These are phyloP conservation scores for Cyberlindnera xishuangbannaensis DNA, from an alignment of 805 yeast genomes.

Conservation along the genomic window DNA sequence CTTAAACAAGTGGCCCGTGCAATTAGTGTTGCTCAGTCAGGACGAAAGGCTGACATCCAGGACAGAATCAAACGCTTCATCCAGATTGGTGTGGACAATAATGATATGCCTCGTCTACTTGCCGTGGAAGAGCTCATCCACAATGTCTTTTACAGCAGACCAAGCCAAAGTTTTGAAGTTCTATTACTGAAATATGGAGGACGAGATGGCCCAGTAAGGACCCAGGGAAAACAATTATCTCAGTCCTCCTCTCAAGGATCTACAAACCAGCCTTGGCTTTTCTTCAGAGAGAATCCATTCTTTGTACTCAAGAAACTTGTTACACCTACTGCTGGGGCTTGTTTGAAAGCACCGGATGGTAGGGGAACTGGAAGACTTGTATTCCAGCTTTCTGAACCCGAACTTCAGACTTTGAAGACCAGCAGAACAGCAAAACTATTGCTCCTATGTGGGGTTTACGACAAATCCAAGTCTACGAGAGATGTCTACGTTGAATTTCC, in stretches of 20 bases:
- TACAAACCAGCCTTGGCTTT: constrained; percentile 33
- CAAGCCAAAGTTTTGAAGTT: constrained; percentile 34
- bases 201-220: background rate
- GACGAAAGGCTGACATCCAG: constrained; percentile 56
- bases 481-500: constrained; percentile 58
- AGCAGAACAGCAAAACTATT: constrained; percentile 35
- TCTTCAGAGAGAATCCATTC: constrained; percentile 52
- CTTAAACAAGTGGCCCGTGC: constrained; percentile 49
- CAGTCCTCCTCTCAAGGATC: constrained; percentile 5
- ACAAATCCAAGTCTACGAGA: constrained; percentile 17
- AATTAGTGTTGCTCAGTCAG: constrained; percentile 43
- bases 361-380: constrained; percentile 39
- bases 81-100: constrained; percentile 34
- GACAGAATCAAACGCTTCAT: constrained; percentile 47
- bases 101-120: constrained; percentile 37
- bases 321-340: constrained; percentile 42
- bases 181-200: no score
- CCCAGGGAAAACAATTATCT: constrained; percentile 3
- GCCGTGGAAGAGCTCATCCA: constrained; percentile 41
- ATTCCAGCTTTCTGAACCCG: constrained; percentile 41
- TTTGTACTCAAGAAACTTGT: constrained; percentile 43
- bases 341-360: constrained; percentile 34
- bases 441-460: constrained; percentile 49
- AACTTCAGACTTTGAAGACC: constrained; percentile 31
- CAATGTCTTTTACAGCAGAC: constrained; percentile 28